phyloP scores from a whole-genome alignment of 371 early-diverging fungal genomes.

The Massospora cicadina region DNA sequence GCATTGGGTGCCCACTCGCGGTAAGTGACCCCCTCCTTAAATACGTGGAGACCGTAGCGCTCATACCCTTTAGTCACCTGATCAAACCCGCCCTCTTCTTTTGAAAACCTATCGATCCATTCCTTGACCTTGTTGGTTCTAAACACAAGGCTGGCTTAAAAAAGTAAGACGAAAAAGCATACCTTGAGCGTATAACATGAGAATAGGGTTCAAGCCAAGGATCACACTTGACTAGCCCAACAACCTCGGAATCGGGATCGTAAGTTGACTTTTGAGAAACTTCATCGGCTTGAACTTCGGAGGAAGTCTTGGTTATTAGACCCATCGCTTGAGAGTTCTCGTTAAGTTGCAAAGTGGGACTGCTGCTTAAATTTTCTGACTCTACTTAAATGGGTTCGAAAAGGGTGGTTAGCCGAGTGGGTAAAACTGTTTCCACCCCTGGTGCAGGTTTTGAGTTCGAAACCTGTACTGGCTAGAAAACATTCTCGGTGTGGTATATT shows the following conservation, averaged over 20 bases:
- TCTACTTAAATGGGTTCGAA: too few species aligned
- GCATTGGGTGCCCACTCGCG: slow-evolving; percentile 93
- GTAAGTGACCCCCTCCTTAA: slow-evolving; percentile 44
- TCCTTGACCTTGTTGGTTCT: slow-evolving; percentile 32
- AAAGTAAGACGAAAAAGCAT: background rate
- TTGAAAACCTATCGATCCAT: slow-evolving; percentile 45
- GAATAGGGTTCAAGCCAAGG: slow-evolving; percentile 51
- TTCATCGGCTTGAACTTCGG: background rate
- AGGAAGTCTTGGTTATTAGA: background rate
- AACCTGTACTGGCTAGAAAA: too few species aligned
- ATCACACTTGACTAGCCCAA: slow-evolving; percentile 39
- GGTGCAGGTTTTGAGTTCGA: too few species aligned
- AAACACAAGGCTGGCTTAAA: slow-evolving; percentile 3
- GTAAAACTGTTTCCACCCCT: too few species aligned
- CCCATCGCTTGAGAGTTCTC: background rate
- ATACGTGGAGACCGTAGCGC: slow-evolving; percentile 50
- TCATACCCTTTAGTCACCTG: slow-evolving; percentile 63
- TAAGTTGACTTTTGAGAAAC: background rate
- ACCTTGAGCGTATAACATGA: slow-evolving; percentile 38
- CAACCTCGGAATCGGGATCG: slow-evolving; percentile 22
- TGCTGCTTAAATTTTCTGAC: too few species aligned
- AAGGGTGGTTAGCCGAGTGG: too few species aligned
- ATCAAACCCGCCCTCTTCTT: slow-evolving; percentile 56
- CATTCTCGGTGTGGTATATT: too few species aligned
- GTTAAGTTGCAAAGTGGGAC: too few species aligned